Evolutionary conservation across 164 flowering plant species (phyloP).

Genomic region (Magnolia sinica): DNA sequence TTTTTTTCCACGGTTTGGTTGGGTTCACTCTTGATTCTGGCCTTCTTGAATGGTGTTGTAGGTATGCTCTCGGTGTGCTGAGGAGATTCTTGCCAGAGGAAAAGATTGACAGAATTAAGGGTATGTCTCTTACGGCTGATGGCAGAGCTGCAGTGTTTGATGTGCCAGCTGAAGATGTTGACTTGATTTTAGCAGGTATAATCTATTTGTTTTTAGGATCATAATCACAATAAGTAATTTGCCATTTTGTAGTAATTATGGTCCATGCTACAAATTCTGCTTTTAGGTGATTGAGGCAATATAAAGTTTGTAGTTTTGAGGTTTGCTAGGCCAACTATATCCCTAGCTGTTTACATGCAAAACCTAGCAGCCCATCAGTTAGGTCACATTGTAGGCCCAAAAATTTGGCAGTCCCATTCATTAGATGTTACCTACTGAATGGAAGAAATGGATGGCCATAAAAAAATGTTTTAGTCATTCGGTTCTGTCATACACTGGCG

Average conservation of each 20-base stretch:
- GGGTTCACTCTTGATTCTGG: not conserved
- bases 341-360: not conserved
- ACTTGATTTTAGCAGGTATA: slow-evolving; percentile 64
- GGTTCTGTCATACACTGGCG: too few species aligned
- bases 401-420: too few species aligned
- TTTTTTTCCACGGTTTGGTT: not conserved
- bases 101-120: slow-evolving; percentile 68
- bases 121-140: slow-evolving; percentile 79
- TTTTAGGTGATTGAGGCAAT: too few species aligned
- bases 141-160: slow-evolving; percentile 91
- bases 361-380: too few species aligned
- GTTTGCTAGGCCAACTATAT: not conserved
- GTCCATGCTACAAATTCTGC: too few species aligned
- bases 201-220: not conserved
- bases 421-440: too few species aligned
- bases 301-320: not conserved
- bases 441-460: too few species aligned
- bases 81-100: slow-evolving; percentile 87
- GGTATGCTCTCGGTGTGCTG: slow-evolving; percentile 63
- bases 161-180: slow-evolving; percentile 65
- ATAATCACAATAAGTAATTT: too few species aligned
- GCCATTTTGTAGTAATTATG: too few species aligned
- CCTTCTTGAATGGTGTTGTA: slow-evolving; percentile 14
- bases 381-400: too few species aligned
- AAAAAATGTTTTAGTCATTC: too few species aligned